Conservation (phyloP, 345 rosid genomes). For the Hibiscus mutabilis region DNA sequence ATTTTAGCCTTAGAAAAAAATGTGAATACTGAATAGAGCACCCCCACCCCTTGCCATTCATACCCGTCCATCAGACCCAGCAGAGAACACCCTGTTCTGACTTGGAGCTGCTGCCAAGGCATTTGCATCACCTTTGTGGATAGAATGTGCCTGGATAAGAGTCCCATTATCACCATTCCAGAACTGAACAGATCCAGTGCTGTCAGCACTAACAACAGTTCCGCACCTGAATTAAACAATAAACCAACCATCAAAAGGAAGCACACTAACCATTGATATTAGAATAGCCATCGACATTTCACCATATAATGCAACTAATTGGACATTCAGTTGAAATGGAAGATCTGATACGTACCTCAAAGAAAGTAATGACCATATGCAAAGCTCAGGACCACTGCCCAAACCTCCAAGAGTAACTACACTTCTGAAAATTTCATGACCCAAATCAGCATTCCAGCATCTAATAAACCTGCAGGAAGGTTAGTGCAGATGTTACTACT, state of each 20-base stretch:
- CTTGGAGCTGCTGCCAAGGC: constrained; percentile 78
- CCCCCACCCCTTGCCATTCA: not conserved
- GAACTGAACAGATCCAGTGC: constrained; percentile 87
- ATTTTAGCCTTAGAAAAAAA: not conserved
- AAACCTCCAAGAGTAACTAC: constrained; percentile 78
- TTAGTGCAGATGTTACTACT: not conserved
- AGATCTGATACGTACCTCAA: constrained; percentile 44
- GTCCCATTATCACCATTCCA: constrained; percentile 89
- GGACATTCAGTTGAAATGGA: not conserved
- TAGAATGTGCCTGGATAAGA: constrained; percentile 67
- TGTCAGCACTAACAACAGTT: constrained; percentile 88
- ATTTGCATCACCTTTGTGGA: constrained; percentile 85
- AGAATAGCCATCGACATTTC: not conserved
- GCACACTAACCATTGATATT: not conserved
- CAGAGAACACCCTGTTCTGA: constrained; percentile 81
- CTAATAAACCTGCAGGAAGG: constrained; percentile 62
- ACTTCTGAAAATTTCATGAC: constrained; percentile 71
- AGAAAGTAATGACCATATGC: constrained; percentile 82
- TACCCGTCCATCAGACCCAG: constrained; percentile 97
- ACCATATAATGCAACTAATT: not conserved
- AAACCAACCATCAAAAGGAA: constrained; percentile 16
- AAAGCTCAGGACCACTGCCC: constrained; percentile 57
- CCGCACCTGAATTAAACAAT: constrained; percentile 44
- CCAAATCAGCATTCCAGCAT: constrained; percentile 75
- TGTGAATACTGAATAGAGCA: not conserved